phyloP scores from a whole-genome alignment of 352 stramenopile species.

The Phytophthora cactorum region DNA sequence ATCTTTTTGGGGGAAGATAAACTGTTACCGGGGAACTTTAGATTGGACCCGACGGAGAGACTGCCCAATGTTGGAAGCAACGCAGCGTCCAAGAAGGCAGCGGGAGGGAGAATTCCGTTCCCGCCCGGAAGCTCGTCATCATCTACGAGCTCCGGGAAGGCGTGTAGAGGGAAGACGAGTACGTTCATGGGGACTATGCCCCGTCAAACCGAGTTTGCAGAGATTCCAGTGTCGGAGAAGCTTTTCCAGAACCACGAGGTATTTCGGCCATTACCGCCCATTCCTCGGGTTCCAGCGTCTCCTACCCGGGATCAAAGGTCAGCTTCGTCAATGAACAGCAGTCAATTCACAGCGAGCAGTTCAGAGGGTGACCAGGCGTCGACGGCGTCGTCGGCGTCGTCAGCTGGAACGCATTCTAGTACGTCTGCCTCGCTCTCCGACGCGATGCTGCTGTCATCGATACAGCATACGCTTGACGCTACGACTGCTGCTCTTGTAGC shows the following conservation, averaged over 20 bases:
- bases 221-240: constrained; percentile 58
- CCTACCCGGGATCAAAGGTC: constrained; percentile 14
- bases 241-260: constrained; percentile 54
- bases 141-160: constrained; percentile 24
- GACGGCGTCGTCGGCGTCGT: background rate
- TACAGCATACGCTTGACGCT: constrained; percentile 44
- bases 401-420: background rate
- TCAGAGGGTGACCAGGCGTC: constrained; percentile 9
- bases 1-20: constrained; percentile 76
- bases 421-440: constrained; percentile 35
- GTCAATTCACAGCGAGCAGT: constrained; percentile 6
- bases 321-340: constrained; percentile 7
- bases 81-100: constrained; percentile 10
- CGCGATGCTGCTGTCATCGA: constrained; percentile 58
- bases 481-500: constrained; percentile 15
- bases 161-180: constrained; percentile 47
- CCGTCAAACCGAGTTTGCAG: constrained; percentile 54
- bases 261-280: constrained; percentile 18
- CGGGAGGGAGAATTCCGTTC: background rate
- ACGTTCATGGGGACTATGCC: constrained; percentile 70
- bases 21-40: constrained; percentile 70
- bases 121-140: constrained; percentile 23
- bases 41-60: constrained; percentile 57
- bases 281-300: constrained; percentile 19
- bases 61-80: constrained; percentile 20